phyloP scores from a whole-genome alignment of 2,329 filamentous ascomycete genomes.

The Fusarium neocosmosporiellum region DNA sequence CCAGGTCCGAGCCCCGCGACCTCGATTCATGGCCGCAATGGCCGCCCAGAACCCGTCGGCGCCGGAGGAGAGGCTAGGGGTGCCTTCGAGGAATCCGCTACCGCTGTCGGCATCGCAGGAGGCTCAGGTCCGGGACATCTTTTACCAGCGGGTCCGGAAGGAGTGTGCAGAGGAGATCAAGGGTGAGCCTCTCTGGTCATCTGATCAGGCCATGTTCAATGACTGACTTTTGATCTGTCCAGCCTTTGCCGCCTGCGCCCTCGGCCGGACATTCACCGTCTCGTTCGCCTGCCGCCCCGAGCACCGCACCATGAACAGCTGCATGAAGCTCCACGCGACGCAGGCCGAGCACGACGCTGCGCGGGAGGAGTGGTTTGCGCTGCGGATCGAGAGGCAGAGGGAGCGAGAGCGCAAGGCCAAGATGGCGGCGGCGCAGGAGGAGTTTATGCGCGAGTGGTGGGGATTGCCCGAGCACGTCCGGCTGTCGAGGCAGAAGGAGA shows the following conservation, averaged over 20 bases:
- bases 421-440: constrained; percentile 71
- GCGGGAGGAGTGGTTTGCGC: constrained; percentile 91
- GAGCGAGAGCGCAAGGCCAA: constrained; percentile 73
- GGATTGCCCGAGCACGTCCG: constrained; percentile 68
- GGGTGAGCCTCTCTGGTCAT: constrained; percentile 58
- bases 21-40: constrained; percentile 47
- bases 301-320: constrained; percentile 89
- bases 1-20: constrained; percentile 12
- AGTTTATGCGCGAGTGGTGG: constrained; percentile 76
- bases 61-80: constrained; percentile 50
- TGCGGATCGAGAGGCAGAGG: constrained; percentile 75
- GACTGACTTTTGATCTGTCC: constrained; percentile 12
- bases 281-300: constrained; percentile 86
- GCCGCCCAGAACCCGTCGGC: constrained; percentile 48
- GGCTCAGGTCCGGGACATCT: constrained; percentile 82
- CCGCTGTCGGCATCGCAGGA: constrained; percentile 87
- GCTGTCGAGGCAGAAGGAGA: constrained; percentile 60
- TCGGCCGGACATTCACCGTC: constrained; percentile 85
- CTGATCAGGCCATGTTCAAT: constrained; percentile 11
- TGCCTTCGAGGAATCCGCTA: constrained; percentile 80
- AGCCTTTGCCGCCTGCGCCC: constrained; percentile 94
- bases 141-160: constrained; percentile 80
- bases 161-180: constrained; percentile 84
- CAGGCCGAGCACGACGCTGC: constrained; percentile 87
- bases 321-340: constrained; percentile 90